Evolutionary conservation across 139 green algal genomes (phyloP).

Genomic region (Chlamydomonas sphaeroides): DNA sequence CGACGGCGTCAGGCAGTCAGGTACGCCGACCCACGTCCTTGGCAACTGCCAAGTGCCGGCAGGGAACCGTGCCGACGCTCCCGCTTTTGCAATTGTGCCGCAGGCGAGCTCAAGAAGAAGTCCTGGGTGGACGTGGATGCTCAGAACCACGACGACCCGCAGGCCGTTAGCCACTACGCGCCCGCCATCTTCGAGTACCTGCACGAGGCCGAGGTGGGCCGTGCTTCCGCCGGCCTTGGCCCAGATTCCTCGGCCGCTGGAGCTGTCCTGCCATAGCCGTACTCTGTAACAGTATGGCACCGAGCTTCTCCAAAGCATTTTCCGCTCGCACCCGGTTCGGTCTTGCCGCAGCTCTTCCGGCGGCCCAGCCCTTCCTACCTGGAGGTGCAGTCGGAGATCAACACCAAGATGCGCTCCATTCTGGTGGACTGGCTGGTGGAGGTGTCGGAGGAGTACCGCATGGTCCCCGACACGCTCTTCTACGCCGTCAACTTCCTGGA

Average conservation of each 20-base stretch:
- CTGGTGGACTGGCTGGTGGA: constrained; percentile 98
- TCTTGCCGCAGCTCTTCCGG: constrained; percentile 62
- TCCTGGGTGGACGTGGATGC: constrained; percentile 81
- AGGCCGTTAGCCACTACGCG: constrained; percentile 82
- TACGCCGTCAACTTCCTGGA: constrained; percentile 91
- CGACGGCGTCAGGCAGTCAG: constrained; percentile 19
- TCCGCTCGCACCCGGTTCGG: too few species aligned
- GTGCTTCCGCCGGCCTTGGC: not conserved
- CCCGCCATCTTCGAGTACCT: constrained; percentile 82
- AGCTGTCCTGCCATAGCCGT: not conserved
- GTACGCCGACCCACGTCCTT: not conserved
- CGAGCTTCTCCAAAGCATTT: too few species aligned
- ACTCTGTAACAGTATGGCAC: not conserved
- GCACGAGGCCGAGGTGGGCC: constrained; percentile 67
- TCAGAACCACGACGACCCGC: constrained; percentile 71
- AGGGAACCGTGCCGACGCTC: not conserved
- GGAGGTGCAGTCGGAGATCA: constrained; percentile 88
- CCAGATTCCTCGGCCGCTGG: not conserved
- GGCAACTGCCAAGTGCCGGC: not conserved
- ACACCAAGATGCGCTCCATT: constrained; percentile 91
- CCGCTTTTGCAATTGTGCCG: not conserved
- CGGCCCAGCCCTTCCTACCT: constrained; percentile 79
- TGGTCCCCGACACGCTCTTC: constrained; percentile 93
- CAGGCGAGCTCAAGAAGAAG: constrained; percentile 17
- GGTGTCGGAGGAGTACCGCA: constrained; percentile 93